phyloP scores from a whole-genome alignment of 1,284 basidiomycete genomes.

The Rhodotorula sp. region DNA sequence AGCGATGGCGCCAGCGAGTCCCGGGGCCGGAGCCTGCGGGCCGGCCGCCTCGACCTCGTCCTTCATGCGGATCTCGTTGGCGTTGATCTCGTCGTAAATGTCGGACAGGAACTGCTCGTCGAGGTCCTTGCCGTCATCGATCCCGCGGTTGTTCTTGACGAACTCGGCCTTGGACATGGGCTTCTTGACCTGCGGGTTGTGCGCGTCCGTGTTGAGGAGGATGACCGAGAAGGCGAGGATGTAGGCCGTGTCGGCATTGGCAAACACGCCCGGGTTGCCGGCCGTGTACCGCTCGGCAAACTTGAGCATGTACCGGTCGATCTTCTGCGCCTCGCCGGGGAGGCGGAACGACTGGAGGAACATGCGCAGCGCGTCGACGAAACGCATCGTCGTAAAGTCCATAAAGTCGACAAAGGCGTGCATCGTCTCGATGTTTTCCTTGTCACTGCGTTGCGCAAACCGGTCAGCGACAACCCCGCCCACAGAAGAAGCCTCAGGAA shows the following conservation, averaged over 20 bases:
- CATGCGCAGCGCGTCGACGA: conserved; percentile 81
- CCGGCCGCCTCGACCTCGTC: conserved; percentile 75
- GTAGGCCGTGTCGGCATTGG: conserved; percentile 81
- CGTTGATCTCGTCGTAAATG: conserved; percentile 85
- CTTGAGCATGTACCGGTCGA: conserved; percentile 98
- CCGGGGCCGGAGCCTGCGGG: conserved; percentile 57
- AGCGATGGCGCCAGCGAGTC: conserved; percentile 75
- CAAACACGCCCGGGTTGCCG: conserved; percentile 78
- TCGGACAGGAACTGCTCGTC: conserved; percentile 75
- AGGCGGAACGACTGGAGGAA: conserved; percentile 93
- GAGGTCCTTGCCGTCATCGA: conserved; percentile 84
- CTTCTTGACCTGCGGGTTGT: conserved; percentile 88
- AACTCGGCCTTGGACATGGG: conserved; percentile 87
- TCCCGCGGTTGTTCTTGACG: conserved; percentile 87
- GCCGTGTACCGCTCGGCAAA: conserved; percentile 93
- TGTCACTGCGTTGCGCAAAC: conserved; percentile 61
- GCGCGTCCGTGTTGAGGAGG: conserved; percentile 92
- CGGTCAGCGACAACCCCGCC: conserved; percentile 26
- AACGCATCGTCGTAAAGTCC: conserved; percentile 75
- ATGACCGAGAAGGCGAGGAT: conserved; percentile 91
- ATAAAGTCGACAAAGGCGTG: conserved; percentile 91
- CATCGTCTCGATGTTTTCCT: conserved; percentile 85
- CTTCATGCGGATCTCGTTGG: conserved; percentile 95
- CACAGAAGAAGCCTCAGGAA: neutral
- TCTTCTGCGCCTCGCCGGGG: conserved; percentile 94